Conservation (phyloP, 2,329 filamentous ascomycete genomes). For the Aspergillus felis region DNA sequence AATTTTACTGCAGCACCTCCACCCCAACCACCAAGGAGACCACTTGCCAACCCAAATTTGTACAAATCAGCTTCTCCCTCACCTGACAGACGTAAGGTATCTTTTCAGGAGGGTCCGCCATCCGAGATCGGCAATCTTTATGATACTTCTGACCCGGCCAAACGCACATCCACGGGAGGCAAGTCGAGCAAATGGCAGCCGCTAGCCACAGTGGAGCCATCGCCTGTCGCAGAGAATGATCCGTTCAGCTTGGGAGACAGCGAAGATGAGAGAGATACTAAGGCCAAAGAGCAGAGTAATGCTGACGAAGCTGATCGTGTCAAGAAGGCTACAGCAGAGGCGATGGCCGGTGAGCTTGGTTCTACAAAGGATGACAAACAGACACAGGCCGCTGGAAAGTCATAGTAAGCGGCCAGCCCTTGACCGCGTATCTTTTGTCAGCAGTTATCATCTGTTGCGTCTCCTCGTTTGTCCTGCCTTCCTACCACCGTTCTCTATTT, state of each 20-base stretch:
- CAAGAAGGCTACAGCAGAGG: conserved; percentile 59
- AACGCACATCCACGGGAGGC: conserved; percentile 50
- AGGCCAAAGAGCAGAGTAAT: conserved; percentile 58
- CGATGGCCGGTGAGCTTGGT: conserved; percentile 41
- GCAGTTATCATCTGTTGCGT: not conserved
- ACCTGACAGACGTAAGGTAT: conserved; percentile 50
- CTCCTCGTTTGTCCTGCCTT: not conserved
- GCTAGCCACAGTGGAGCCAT: conserved; percentile 77
- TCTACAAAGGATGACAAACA: conserved; percentile 23
- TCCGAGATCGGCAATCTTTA: conserved; percentile 79
- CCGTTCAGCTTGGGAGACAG: conserved; percentile 95
- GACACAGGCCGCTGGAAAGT: conserved; percentile 24
- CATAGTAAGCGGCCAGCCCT: conserved; percentile 4
- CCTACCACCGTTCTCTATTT: conserved; percentile 4
- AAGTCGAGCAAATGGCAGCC: conserved; percentile 97
- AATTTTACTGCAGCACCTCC: conserved; percentile 45
- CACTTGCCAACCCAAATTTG: conserved; percentile 70
- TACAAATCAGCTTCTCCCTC: conserved; percentile 68
- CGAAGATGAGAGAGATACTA: conserved; percentile 82
- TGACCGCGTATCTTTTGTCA: not conserved
- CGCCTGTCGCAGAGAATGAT: conserved; percentile 83
- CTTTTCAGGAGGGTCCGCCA: conserved; percentile 60
- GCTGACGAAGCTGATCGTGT: conserved; percentile 54
- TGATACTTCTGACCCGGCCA: conserved; percentile 54
- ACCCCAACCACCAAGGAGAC: conserved; percentile 53